phyloP scores from a whole-genome alignment of 75 land plant species.

The Larix kaempferi region DNA sequence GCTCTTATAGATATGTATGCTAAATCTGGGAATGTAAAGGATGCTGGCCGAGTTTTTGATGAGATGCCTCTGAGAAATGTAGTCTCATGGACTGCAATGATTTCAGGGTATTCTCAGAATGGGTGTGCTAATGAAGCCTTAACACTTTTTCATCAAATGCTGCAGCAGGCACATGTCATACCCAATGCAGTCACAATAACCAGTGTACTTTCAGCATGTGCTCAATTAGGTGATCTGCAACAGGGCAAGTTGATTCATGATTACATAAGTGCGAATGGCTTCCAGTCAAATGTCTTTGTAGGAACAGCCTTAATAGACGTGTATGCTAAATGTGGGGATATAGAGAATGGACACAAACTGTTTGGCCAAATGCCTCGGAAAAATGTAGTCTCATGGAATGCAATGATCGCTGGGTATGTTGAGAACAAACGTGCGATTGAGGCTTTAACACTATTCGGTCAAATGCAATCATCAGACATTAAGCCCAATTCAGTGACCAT shows the following conservation, averaged over 20 bases:
- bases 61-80: not conserved
- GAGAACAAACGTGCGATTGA: slow-evolving; percentile 5
- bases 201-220: not conserved
- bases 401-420: slow-evolving; percentile 23
- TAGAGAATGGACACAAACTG: slow-evolving; percentile 15
- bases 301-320: slow-evolving; percentile 29
- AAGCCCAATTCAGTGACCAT: slow-evolving; percentile 15
- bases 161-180: not conserved
- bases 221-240: not conserved
- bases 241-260: slow-evolving; percentile 7
- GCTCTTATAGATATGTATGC: slow-evolving; percentile 29
- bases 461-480: slow-evolving; percentile 11
- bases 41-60: not conserved
- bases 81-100: not conserved
- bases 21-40: not conserved
- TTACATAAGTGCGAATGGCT: slow-evolving; percentile 6
- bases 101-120: slow-evolving; percentile 1
- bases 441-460: slow-evolving; percentile 12
- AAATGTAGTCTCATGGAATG: not conserved
- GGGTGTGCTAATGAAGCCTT: not conserved
- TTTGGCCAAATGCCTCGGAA: slow-evolving; percentile 8
- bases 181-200: slow-evolving; percentile 1
- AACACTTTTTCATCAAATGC: slow-evolving; percentile 11
- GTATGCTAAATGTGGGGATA: slow-evolving; percentile 34
- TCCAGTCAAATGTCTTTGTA: slow-evolving; percentile 11